Base-by-base conservation (phyloP, 2,329 filamentous ascomycete genomes). In the Chaetomium sp. region DNA sequence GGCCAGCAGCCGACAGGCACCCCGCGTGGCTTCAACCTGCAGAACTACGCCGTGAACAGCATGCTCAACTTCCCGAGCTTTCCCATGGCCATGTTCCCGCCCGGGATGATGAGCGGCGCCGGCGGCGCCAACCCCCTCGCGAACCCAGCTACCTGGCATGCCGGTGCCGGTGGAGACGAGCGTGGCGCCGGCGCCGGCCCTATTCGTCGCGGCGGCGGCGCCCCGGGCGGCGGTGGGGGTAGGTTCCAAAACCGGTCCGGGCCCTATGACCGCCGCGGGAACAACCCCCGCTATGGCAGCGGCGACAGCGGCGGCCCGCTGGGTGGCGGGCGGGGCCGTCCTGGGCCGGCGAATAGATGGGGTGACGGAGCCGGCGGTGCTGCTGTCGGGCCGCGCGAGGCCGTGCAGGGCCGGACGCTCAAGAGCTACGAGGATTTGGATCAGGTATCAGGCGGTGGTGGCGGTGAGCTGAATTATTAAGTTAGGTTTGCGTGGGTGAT, bases 391-490 rank as follows among this genome's bases (percentile, higher is more conserved):
- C 94, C 95, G 23, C 86, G 91, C 23, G 93, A 98, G 78, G 94
- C 95, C 12, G 93, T 96, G 0, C 92, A 96, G 70, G 95, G 95
- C 5, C 87, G 95, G 64, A 97, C 91, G 67, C 80, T 99, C 69
- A 97, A 96, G 84, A 97, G 92, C 76, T 99, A 99, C 75, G 96
- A 99, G 77, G 95, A 99, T 75, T 82, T 99, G 27, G 95, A 99
- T 79, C 94, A 96, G 54, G 89, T 90, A 64, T 87, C 87, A 45
- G 87, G 88, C 16, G 83, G 85, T 42, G 91, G 89, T 49, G 87
- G 89, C 49, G 90, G 91, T 31, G 94, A 97, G 79, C 81, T 98
- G 73, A 96, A 98, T 78, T 98, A 98, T 75, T 98, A 31, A 63
- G 33, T 45, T 53, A 21, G 8, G 38, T n/a, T n/a, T n/a, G 45